Conservation (phyloP, 1,284 basidiomycete genomes). For the Ustilago sp. region DNA sequence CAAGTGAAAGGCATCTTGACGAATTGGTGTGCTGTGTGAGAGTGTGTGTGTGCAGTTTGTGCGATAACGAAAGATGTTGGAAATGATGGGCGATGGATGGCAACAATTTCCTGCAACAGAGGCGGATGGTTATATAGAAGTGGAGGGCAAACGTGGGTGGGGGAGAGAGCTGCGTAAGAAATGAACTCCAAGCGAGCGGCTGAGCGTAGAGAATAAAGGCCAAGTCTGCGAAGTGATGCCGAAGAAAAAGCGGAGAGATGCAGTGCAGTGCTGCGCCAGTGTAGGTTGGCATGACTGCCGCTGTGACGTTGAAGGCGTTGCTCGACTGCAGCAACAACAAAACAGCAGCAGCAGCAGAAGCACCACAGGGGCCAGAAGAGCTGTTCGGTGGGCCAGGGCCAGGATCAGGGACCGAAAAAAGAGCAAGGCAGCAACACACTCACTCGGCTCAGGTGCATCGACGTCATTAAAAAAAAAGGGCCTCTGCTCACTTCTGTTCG, state of each 20-base stretch:
- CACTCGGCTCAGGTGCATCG: conserved; percentile 2
- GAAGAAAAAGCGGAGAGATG: not conserved
- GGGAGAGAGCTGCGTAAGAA: not conserved
- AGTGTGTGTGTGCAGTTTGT: not conserved
- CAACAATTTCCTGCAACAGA: not conserved
- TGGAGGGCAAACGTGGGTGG: not conserved
- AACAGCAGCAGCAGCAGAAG: not conserved
- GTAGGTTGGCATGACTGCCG: conserved; percentile 5
- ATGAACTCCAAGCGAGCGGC: not conserved
- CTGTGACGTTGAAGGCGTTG: conserved; percentile 7
- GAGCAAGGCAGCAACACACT: not conserved
- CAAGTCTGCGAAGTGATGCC: not conserved
- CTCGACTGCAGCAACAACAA: not conserved
- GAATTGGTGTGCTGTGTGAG: not conserved
- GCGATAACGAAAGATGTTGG: conserved; percentile 1
- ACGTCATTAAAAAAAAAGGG: conserved; percentile 11
- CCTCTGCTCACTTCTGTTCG: not conserved
- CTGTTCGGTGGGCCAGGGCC: not conserved
- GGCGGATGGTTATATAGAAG: conserved; percentile 1
- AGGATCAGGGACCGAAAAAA: not conserved
- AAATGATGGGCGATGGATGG: not conserved
- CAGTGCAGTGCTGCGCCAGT: not conserved
- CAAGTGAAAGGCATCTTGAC: conserved; percentile 64
- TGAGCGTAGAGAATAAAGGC: not conserved
- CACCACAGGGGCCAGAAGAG: not conserved